These are phyloP conservation scores for Phaeosphaeria sp. DNA, from an alignment of 2,329 filamentous ascomycete species.

Conservation along the genomic window DNA sequence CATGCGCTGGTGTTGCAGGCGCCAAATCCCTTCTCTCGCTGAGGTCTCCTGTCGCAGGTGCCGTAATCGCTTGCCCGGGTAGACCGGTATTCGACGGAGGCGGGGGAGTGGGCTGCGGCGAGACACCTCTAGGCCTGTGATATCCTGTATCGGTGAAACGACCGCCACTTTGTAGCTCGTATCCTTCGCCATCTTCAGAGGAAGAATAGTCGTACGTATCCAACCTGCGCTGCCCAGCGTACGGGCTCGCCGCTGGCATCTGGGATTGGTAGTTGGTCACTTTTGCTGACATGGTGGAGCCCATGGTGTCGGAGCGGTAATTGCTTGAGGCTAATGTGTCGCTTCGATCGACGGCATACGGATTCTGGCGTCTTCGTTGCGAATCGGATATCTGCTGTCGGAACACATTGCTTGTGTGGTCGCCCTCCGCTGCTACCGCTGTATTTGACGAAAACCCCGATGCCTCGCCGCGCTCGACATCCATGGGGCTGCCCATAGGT, in stretches of 20 bases:
- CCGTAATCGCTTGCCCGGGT: constrained; percentile 13
- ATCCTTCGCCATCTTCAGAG: constrained; percentile 48
- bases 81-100: constrained; percentile 25
- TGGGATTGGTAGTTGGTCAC: constrained; percentile 41
- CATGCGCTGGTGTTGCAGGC: constrained; percentile 39
- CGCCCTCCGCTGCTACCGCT: constrained; percentile 21
- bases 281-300: constrained; percentile 38
- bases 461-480: constrained; percentile 42
- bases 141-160: constrained; percentile 46
- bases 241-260: constrained; percentile 43
- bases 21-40: constrained; percentile 31
- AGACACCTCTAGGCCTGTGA: constrained; percentile 38
- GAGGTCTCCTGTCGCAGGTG: constrained; percentile 37
- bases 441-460: constrained; percentile 38
- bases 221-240: constrained; percentile 35
- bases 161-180: constrained; percentile 45
- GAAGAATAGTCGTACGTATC: constrained; percentile 49
- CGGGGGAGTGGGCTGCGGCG: constrained; percentile 41
- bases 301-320: constrained; percentile 32
- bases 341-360: constrained; percentile 38
- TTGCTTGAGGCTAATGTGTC: constrained; percentile 40
- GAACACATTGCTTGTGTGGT: constrained; percentile 45
- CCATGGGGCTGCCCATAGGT: constrained; percentile 31
- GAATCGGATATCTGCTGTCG: constrained; percentile 48
- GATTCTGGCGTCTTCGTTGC: constrained; percentile 43